Evolutionary conservation across 2,329 filamentous ascomycete genomes (phyloP), one percentile per base, ranked within the genome.

Genomic region (Thelonectria blattea): DNA sequence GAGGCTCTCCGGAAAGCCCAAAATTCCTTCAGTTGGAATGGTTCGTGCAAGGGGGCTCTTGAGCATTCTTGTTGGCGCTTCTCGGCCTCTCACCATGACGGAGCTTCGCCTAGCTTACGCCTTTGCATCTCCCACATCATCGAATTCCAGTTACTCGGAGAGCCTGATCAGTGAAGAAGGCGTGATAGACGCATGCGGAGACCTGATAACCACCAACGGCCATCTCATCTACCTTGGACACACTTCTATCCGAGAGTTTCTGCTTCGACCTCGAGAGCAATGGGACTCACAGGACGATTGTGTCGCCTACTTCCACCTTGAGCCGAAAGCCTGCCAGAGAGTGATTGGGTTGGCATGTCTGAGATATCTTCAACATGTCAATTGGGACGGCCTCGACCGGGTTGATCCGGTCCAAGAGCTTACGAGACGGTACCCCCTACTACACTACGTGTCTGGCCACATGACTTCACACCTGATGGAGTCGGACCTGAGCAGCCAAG

Each of bases 281-380:
- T 53, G 51, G 51, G 20, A 18, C 18, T 27, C 39, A 3, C 51
- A 53, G 17, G 51, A 53, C 27, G 45, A 42, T 18, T 6, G 8
- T 10, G 22, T 53, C 41, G 15, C 51, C 17, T 37, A 53, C 7
- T 42, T 53, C 1, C 27, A 24, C 11, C 41, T 53, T 14, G 51
- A 53, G 6, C 32, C 41, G 12, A 53, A 42, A 46, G 41, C 32
- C 32, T 53, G 51, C 3, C 51, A 53, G 12, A 30, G 39, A 24
- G 46, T 53, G 24, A 53, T 53, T 15, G 51, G 51, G n/a, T n/a
- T 53, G 27, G 51, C 51, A 18, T 53, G 51, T 30, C 34, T 43
- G 22, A 53, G 2, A 22, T 53, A 53, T 17, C 41, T 53, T n/a
- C 27, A 45, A 14, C 27, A 53, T 6, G 39, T 53, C 4, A 8